Percentiles rank a stretch among this genome's conserved stretches.
Conservation (phyloP, 2,329 filamentous ascomycete genomes). For the Penicillium brevicompactum region DNA sequence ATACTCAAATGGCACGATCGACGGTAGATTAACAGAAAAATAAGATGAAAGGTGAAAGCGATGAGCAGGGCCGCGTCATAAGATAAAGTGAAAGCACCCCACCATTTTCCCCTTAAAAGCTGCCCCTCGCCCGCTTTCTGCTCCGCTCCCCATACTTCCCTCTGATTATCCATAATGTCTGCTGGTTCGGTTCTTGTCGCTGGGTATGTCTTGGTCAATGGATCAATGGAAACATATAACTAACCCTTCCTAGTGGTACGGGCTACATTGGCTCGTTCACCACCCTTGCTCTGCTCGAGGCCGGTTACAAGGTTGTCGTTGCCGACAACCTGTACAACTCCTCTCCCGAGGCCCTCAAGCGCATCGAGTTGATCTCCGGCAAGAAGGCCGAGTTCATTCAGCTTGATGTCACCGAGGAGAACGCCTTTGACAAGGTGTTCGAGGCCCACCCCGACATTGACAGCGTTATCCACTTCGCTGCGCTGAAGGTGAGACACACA, state of each 20-base stretch:
- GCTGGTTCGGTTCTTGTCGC: slow-evolving; percentile 88
- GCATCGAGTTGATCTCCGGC: slow-evolving; percentile 90
- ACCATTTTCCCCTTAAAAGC: slow-evolving; percentile 18
- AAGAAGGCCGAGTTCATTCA: slow-evolving; percentile 84
- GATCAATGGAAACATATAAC: slow-evolving; percentile 19
- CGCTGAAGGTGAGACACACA: slow-evolving; percentile 71
- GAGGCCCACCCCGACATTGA: slow-evolving; percentile 88
- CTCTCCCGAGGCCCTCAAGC: slow-evolving; percentile 84
- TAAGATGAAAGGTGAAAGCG: not conserved
- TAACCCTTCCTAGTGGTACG: slow-evolving; percentile 65
- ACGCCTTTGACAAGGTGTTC: slow-evolving; percentile 82
- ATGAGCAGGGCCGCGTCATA: slow-evolving; percentile 13
- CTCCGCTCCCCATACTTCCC: slow-evolving; percentile 3
- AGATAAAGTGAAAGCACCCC: slow-evolving; percentile 6
- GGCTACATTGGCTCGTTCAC: slow-evolving; percentile 99
- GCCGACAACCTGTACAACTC: slow-evolving; percentile 98
- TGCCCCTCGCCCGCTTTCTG: slow-evolving; percentile 13
- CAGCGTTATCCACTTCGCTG: slow-evolving; percentile 98
- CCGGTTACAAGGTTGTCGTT: slow-evolving; percentile 95
- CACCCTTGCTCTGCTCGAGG: slow-evolving; percentile 83
- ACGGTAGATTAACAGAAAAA: not conserved
- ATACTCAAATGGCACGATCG: not conserved
- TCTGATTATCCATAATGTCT: slow-evolving; percentile 58
- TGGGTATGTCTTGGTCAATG: slow-evolving; percentile 64
- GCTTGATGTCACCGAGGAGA: slow-evolving; percentile 84